Evolutionary conservation across 106 monocot species (phyloP), one percentile per base, ranked within the genome.

Genomic region (Phalaenopsis aphrodite): DNA sequence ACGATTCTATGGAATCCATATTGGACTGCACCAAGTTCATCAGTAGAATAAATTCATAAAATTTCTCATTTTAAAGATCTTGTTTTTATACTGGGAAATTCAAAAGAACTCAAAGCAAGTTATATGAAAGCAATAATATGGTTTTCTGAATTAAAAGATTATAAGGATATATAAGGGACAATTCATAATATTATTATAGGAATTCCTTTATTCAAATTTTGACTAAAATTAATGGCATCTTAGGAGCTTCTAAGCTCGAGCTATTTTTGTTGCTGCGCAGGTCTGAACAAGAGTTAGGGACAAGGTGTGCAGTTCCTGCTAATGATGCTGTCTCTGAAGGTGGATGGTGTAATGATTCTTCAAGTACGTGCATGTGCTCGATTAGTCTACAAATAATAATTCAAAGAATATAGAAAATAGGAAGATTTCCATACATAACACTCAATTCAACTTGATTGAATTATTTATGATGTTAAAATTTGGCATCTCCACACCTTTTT

Each of bases 301-400:
- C 79, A 82, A 69, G 80, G 45, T 61, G 41, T 72, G 72, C 82
- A 89, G 89, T 43, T 57, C 78, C 75, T 82, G 72, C 43, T 80
- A 85, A 92, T 92, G 75, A 92, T 92, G 81, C 39, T 92, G 92
- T 92, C 89, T 69, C 1, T 61, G 55, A 67, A 55, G 84, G 85
- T 85, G 84, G 77, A 86, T 81, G 89, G 80, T 67, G 55, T 58
- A 86, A 87, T 89, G 77, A 87, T 89, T 89, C 82, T 66, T 47
- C 66, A 76, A 78, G 74, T 85, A 18, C 82, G 86, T 92, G 74
- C 74, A 43, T 74, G 92, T 78, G 78, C 78, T 69, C 61, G 75
- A 55, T 81, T 77, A 80, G 79, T 82, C 82, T 75, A 80, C 73
- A 64, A 47, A 55, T 75, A 72, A 21, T 67, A 45, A 5, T 65